Conservation (phyloP, 768 basidiomycete genomes). For the Lentinula guzmanii region DNA sequence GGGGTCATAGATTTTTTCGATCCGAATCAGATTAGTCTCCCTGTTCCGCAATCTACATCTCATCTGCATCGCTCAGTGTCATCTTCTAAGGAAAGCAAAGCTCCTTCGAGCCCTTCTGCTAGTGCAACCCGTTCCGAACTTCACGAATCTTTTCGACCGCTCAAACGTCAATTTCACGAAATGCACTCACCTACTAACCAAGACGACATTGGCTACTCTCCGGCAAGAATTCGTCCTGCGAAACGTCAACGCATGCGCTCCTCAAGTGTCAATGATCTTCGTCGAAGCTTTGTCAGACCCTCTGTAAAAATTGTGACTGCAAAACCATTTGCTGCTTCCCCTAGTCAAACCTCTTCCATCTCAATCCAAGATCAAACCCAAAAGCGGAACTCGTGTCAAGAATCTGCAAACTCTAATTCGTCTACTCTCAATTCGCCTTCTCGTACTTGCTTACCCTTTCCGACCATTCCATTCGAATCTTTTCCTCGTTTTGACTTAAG, state of each 20-base stretch:
- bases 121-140: not conserved
- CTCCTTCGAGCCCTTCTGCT: not conserved
- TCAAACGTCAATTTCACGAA: not conserved
- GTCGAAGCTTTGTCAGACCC: not conserved
- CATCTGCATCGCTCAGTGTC: not conserved
- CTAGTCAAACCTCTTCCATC: not conserved
- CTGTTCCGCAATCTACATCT: not conserved
- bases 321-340: not conserved
- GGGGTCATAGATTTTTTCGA: not conserved
- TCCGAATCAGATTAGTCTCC: not conserved
- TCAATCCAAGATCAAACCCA: not conserved
- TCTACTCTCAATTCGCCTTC: not conserved
- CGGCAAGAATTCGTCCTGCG: not conserved
- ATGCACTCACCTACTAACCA: not conserved
- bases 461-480: not conserved
- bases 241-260: not conserved
- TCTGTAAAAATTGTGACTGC: not conserved
- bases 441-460: not conserved
- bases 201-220: not conserved
- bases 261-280: not conserved
- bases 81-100: not conserved
- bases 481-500: not conserved
- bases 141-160: not conserved
- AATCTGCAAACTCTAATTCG: not conserved
- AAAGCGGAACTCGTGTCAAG: not conserved